Evolutionary conservation across 2,329 filamentous ascomycete genomes (phyloP).

Genomic region (Clarireedia monteithiana): DNA sequence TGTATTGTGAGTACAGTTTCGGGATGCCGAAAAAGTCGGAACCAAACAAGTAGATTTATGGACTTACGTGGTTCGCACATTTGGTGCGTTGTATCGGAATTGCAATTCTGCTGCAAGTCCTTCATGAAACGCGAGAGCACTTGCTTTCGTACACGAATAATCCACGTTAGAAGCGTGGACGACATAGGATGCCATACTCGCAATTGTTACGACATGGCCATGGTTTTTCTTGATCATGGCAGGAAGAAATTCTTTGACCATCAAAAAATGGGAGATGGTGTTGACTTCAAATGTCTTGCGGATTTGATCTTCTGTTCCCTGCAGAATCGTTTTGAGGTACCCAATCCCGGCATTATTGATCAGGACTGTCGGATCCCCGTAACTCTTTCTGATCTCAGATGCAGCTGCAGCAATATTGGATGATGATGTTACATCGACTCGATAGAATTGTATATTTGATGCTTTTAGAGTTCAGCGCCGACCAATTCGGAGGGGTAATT

Average conservation of each 20-base stretch:
- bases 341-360: conserved; percentile 65
- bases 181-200: conserved; percentile 34
- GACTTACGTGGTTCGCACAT: conserved; percentile 40
- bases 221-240: conserved; percentile 56
- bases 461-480: conserved; percentile 24
- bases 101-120: conserved; percentile 50
- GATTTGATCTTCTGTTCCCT: conserved; percentile 45
- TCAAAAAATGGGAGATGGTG: conserved; percentile 57
- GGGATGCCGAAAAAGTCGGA: neutral
- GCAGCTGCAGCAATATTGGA: conserved; percentile 44
- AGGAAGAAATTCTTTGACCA: conserved; percentile 58
- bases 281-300: conserved; percentile 65
- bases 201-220: conserved; percentile 64
- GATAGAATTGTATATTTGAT: conserved; percentile 53
- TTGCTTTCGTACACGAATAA: conserved; percentile 61
- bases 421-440: conserved; percentile 58
- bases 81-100: conserved; percentile 53
- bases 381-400: conserved; percentile 40
- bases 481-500: neutral
- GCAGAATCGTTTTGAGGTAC: conserved; percentile 51
- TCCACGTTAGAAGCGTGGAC: conserved; percentile 39
- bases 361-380: conserved; percentile 60
- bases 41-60: neutral
- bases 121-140: conserved; percentile 60
- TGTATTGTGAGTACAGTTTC: neutral